A percentile compares a stretch with the other conserved stretches of the same genome.
Conservation (phyloP, 345 rosid species). For the Pelargonium nanum region DNA sequence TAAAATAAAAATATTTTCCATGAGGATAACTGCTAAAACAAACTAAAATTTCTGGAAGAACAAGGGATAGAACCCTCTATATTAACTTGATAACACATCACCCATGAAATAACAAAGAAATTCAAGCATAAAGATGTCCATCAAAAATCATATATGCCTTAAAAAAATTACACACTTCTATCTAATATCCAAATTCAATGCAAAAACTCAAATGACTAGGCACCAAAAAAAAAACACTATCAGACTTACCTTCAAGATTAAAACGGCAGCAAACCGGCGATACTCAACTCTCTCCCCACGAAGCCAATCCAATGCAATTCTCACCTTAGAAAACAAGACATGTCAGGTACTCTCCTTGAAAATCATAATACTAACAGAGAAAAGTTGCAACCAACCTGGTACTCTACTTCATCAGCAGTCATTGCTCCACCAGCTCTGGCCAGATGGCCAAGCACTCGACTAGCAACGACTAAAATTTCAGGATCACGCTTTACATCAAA, state of each 20-base stretch:
- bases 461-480: conserved; percentile 78
- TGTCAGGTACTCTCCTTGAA: background rate
- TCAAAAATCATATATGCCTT: background rate
- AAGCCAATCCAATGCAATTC: conserved; percentile 90
- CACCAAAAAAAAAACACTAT: background rate
- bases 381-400: conserved; percentile 48
- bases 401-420: conserved; percentile 97
- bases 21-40: background rate
- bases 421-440: conserved; percentile 98
- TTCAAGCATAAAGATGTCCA: background rate
- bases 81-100: background rate
- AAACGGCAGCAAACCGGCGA: conserved; percentile 86
- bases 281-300: conserved; percentile 76
- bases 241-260: conserved; percentile 67
- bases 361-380: background rate
- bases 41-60: background rate
- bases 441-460: conserved; percentile 91
- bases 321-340: conserved; percentile 40
- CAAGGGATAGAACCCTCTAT: background rate
- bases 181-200: background rate
- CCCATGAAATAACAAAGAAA: too few species aligned
- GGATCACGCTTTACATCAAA: conserved; percentile 81
- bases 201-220: background rate
- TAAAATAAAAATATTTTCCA: background rate
- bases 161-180: background rate